These are phyloP conservation scores for Phylloporus sp. DNA, from an alignment of 768 basidiomycete species.

Conservation along the genomic window DNA sequence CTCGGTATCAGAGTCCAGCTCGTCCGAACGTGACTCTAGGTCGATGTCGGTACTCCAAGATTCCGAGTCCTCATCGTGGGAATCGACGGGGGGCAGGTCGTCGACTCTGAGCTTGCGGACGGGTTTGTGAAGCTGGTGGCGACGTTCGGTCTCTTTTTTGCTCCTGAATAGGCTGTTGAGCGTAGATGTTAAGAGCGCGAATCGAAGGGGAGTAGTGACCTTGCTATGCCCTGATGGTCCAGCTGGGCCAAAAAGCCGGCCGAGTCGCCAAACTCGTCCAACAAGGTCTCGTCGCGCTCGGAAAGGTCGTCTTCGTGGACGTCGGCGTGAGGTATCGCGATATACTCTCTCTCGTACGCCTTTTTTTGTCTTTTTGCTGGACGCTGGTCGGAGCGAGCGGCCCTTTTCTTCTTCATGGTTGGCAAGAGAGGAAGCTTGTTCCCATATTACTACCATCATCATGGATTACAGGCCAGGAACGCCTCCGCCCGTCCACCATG, in stretches of 20 bases:
- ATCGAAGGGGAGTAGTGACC: slow-evolving; percentile 43
- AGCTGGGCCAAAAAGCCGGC: slow-evolving; percentile 64
- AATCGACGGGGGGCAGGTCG: slow-evolving; percentile 66
- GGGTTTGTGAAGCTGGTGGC: slow-evolving; percentile 65
- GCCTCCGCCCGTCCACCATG: slow-evolving; percentile 60
- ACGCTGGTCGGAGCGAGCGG: slow-evolving; percentile 34
- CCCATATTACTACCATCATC: neutral
- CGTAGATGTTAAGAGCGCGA: neutral
- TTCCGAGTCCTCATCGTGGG: slow-evolving; percentile 58
- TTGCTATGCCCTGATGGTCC: slow-evolving; percentile 75
- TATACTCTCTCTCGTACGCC: slow-evolving; percentile 51
- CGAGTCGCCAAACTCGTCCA: slow-evolving; percentile 59
- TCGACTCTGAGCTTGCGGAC: slow-evolving; percentile 41
- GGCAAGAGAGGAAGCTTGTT: slow-evolving; percentile 23
- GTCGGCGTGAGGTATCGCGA: slow-evolving; percentile 49
- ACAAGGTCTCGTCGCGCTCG: slow-evolving; percentile 64
- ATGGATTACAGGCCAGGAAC: slow-evolving; percentile 36
- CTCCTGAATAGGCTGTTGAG: slow-evolving; percentile 47
- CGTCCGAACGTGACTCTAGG: no score
- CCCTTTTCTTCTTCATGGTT: slow-evolving; percentile 36
- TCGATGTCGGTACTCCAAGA: no score
- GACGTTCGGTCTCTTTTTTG: slow-evolving; percentile 72
- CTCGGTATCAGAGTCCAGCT: no score
- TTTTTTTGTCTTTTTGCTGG: slow-evolving; percentile 64
- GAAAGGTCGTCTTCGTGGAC: slow-evolving; percentile 43